Evolutionary conservation across 1,139 yeast genomes (phyloP), one percentile per base, ranked within the genome.

Genomic region (Yamadazyma mexicana): DNA sequence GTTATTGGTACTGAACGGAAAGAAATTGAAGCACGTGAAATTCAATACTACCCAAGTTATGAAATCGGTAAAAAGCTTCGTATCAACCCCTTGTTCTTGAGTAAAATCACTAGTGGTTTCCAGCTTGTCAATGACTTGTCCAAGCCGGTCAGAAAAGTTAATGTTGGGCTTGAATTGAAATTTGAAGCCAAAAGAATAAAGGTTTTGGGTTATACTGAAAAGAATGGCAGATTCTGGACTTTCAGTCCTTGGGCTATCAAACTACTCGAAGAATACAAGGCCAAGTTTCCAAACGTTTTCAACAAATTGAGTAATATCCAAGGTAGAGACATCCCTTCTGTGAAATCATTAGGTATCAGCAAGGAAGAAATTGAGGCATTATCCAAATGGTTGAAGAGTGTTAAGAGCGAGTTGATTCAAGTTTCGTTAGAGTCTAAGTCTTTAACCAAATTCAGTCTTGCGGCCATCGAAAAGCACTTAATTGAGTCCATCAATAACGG

Each of bases 131-230:
- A 77, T 47, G 65, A 69, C 22, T 70, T 69, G 17, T 75, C 73
- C 5, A 52, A 51, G 31, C 49, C 46, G 20, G 50, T 49, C 17
- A 77, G 71, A 49, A 77, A 77, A 50, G 59, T 73, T n/a, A 86
- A 91, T 55, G 73, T 92, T 54, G 98, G 98, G 23, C 70, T 92
- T 49, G 88, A 86, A 46, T 71, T 92, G 59, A 89, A 91, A 62
- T 86, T 83, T 62, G 96, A 91, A 50, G 79, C 79, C 25, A 79
- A 79, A 50, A 79, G 88, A 52, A 77, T 79, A 54, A 92, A 91
- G 62, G 98, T 87, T 5, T 72, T 91, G 48, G 98, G 98, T 2
- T 91, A 82, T 62, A 80, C 96, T 4, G 77, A 81, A 47, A 81
- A 82, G 52, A 69, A 67, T 34, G 80, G 76, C 17, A 79, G 73